Evolutionary conservation across 2,329 filamentous ascomycete species (phyloP).

Genomic region (Neopestalotiopsis sp.): DNA sequence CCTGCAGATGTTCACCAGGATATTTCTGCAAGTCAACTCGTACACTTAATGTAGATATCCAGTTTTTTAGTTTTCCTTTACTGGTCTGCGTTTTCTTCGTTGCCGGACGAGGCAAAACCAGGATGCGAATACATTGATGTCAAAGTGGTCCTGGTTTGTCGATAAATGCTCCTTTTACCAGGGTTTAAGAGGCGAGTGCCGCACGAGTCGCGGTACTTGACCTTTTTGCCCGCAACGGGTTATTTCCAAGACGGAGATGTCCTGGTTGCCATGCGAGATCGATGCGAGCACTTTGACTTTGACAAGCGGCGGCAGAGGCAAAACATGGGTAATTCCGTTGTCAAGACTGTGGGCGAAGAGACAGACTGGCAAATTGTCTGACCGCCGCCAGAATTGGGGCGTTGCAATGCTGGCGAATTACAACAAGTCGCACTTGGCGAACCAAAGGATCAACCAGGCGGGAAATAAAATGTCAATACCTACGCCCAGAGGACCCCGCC

Average conservation of each 20-base stretch:
- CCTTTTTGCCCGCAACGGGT: too few species aligned
- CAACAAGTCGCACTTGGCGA: slow-evolving; percentile 4
- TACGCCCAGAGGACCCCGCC: neutral
- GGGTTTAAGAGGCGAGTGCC: neutral
- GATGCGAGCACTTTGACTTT: slow-evolving; percentile 8
- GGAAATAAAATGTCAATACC: slow-evolving; percentile 4
- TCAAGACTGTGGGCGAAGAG: neutral
- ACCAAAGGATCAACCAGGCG: neutral
- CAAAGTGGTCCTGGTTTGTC: neutral
- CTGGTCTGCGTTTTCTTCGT: neutral
- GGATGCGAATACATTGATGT: neutral
- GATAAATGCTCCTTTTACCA: neutral
- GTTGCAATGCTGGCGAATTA: neutral
- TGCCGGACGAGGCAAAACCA: neutral
- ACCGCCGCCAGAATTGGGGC: neutral
- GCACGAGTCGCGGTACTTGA: neutral
- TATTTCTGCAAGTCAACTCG: slow-evolving; percentile 12
- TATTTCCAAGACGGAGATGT: too few species aligned
- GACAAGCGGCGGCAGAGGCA: neutral
- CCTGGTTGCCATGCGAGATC: neutral
- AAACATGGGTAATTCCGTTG: neutral
- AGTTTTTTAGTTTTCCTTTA: too few species aligned
- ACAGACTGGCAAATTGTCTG: neutral
- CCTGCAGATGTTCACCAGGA: slow-evolving; percentile 10
- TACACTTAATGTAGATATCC: too few species aligned